A percentile compares a stretch with the other conserved stretches of the same genome.
Conservation (phyloP, 1,139 yeast genomes). For the Candida mesenterica region DNA sequence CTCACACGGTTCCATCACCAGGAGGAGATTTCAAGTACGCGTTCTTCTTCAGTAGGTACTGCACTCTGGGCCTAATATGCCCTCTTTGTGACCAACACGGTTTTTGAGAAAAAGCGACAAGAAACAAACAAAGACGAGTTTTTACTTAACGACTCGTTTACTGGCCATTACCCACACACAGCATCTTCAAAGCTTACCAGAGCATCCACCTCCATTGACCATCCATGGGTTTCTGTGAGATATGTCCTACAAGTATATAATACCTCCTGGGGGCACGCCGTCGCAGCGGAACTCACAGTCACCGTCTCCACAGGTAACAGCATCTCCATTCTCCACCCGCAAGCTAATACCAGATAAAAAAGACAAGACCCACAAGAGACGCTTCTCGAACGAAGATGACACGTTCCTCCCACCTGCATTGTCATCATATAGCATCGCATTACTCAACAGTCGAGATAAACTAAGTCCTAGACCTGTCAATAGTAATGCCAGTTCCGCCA, state of each 20-base stretch:
- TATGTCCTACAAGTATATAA: constrained; percentile 13
- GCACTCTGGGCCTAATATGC: too few relatives aligned
- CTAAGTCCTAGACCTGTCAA: not conserved
- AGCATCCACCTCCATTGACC: too few relatives aligned
- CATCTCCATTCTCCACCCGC: constrained; percentile 1
- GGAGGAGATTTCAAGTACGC: too few relatives aligned
- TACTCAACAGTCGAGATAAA: constrained; percentile 16
- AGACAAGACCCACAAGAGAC: constrained; percentile 14
- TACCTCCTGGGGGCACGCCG: constrained; percentile 8
- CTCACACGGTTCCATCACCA: too few relatives aligned
- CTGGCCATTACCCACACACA: too few relatives aligned
- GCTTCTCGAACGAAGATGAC: constrained; percentile 40
- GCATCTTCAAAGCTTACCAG: too few relatives aligned
- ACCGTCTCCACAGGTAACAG: not conserved
- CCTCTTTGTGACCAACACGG: too few relatives aligned
- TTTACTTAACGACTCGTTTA: too few relatives aligned
- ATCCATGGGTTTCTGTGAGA: not conserved
- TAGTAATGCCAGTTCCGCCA: not conserved
- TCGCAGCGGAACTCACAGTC: constrained; percentile 1
- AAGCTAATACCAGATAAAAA: too few relatives aligned
- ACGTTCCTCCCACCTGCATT: constrained; percentile 63
- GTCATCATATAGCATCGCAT: constrained; percentile 53
- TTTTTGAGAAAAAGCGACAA: too few relatives aligned
- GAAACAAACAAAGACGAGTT: too few relatives aligned
- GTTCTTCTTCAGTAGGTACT: too few relatives aligned